Percentiles rank a stretch among this genome's conserved stretches.
phyloP scores from a whole-genome alignment of 441 rosid genomes.

The Pelargonium australe region DNA sequence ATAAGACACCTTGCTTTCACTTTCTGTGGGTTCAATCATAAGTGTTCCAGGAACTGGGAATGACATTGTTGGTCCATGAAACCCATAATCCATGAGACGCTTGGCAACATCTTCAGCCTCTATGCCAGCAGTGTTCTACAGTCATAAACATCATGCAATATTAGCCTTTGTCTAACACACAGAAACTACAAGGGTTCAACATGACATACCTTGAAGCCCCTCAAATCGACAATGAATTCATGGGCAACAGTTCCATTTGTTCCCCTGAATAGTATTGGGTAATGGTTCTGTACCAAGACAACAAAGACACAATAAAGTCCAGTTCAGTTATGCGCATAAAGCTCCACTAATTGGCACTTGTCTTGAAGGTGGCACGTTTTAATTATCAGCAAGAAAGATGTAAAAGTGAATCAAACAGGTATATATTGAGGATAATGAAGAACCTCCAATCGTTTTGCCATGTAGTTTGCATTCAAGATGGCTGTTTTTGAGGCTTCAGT shows the following conservation, averaged over 20 bases:
- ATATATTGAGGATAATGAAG: not conserved
- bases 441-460: constrained; percentile 98
- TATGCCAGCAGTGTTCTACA: constrained; percentile 77
- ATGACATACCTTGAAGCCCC: constrained; percentile 70
- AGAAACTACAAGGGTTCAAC: not conserved
- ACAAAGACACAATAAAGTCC: not conserved
- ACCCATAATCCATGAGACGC: constrained; percentile 92
- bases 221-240: constrained; percentile 87
- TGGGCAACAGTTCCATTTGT: constrained; percentile 91
- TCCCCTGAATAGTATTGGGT: constrained; percentile 86
- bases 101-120: constrained; percentile 98
- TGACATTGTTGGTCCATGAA: constrained; percentile 96
- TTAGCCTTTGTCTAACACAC: not conserved
- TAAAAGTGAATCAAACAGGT: no score
- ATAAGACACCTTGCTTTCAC: constrained; percentile 86
- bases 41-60: constrained; percentile 99
- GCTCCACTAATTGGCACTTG: no score
- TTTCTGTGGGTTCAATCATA: constrained; percentile 97
- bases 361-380: no score
- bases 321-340: no score
- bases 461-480: constrained; percentile 92
- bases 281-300: constrained; percentile 48
- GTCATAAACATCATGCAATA: not conserved
- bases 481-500: constrained; percentile 94
- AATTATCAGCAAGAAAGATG: no score